Conservation (phyloP, 139 green algal genomes). For the Zygnema cylindricum region DNA sequence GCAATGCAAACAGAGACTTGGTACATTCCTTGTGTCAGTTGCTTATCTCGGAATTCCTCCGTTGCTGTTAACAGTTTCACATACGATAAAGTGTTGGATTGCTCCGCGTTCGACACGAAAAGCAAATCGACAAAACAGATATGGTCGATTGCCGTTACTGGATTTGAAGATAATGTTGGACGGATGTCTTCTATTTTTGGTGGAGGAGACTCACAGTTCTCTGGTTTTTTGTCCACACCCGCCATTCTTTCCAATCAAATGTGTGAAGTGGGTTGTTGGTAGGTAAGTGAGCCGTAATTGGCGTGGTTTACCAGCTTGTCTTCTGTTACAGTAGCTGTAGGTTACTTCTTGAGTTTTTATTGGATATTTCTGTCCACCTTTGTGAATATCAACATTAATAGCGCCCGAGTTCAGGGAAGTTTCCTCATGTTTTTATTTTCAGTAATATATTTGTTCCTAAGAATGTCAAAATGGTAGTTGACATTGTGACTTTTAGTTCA, state of each 20-base stretch:
- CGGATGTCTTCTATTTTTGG: neutral
- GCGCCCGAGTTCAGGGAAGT: too few relatives aligned
- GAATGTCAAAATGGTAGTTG: too few relatives aligned
- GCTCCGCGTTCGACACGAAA: neutral
- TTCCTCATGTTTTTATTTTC: too few relatives aligned
- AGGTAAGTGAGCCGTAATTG: too few relatives aligned
- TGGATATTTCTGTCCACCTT: too few relatives aligned
- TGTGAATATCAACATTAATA: too few relatives aligned
- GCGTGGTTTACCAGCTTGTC: too few relatives aligned
- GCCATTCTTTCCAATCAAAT: neutral
- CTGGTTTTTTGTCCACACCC: neutral
- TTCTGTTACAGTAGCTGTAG: too few relatives aligned
- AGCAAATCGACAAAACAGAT: neutral
- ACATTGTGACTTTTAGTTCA: too few relatives aligned
- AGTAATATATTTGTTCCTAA: too few relatives aligned
- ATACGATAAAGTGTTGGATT: neutral
- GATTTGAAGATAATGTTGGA: neutral
- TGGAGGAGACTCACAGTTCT: neutral
- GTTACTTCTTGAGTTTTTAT: too few relatives aligned
- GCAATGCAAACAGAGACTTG: neutral
- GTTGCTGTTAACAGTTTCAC: neutral
- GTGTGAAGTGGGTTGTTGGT: neutral
- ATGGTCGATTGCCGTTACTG: neutral
- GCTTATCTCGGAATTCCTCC: neutral
- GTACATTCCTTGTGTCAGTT: neutral